These are phyloP conservation scores for Myriosclerotinia curreyana DNA, from an alignment of 2,329 filamentous ascomycete genomes.

Conservation along the genomic window DNA sequence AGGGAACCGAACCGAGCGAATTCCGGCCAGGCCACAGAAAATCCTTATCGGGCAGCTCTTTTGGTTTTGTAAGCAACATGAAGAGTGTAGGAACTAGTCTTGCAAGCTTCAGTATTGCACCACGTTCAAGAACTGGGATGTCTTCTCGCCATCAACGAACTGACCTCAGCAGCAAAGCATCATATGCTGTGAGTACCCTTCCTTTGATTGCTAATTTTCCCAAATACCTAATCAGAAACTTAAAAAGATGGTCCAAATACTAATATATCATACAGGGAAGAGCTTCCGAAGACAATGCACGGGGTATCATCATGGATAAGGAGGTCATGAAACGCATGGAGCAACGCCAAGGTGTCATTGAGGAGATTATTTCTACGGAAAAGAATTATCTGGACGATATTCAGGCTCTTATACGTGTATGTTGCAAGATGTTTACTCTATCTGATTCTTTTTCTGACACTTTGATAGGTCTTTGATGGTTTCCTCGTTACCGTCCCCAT, in stretches of 20 bases:
- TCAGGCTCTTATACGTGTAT: slow-evolving; percentile 80
- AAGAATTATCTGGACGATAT: slow-evolving; percentile 85
- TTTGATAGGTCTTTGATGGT: slow-evolving; percentile 65
- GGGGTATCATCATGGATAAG: slow-evolving; percentile 55
- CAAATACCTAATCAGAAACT: not conserved
- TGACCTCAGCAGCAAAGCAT: slow-evolving; percentile 61
- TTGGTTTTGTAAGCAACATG: slow-evolving; percentile 74
- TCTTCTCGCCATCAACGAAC: slow-evolving; percentile 57
- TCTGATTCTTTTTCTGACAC: slow-evolving; percentile 66
- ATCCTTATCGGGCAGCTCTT: slow-evolving; percentile 70
- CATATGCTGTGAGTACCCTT: slow-evolving; percentile 46
- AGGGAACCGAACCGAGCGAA: slow-evolving; percentile 24
- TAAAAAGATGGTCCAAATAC: not conserved
- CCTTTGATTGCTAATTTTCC: not conserved
- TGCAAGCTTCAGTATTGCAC: slow-evolving; percentile 65
- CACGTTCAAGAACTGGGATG: slow-evolving; percentile 54
- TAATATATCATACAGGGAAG: slow-evolving; percentile 40
- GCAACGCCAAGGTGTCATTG: slow-evolving; percentile 74
- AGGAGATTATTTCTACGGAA: slow-evolving; percentile 83
- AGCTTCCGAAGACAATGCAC: slow-evolving; percentile 61
- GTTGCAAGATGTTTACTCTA: slow-evolving; percentile 47
- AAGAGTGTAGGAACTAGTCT: slow-evolving; percentile 79
- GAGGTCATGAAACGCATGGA: slow-evolving; percentile 68
- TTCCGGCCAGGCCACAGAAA: slow-evolving; percentile 47
- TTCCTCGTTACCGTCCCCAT: slow-evolving; percentile 69